These are phyloP conservation scores for Reticulascus tulasneorum DNA, from an alignment of 2,329 filamentous ascomycete genomes.

Conservation along the genomic window DNA sequence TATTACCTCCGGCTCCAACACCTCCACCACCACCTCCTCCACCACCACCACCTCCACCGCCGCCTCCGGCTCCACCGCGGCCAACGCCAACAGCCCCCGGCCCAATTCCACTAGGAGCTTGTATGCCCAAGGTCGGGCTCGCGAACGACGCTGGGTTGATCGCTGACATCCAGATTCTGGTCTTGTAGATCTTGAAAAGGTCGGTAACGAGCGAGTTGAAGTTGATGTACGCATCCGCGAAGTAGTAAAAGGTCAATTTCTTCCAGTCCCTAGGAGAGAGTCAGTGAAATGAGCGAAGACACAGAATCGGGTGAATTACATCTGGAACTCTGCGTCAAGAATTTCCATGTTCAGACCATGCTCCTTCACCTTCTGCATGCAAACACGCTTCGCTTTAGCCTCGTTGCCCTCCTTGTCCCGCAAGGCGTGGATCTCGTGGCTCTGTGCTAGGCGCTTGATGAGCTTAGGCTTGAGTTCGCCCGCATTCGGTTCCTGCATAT, in stretches of 20 bases:
- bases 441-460: slow-evolving; percentile 90
- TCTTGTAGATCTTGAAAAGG: slow-evolving; percentile 99
- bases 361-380: slow-evolving; percentile 93
- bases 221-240: slow-evolving; percentile 96
- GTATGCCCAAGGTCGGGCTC: slow-evolving; percentile 68
- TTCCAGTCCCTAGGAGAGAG: slow-evolving; percentile 77
- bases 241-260: slow-evolving; percentile 98
- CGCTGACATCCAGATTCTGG: slow-evolving; percentile 98
- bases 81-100: slow-evolving; percentile 61
- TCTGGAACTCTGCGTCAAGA: slow-evolving; percentile 95
- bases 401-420: slow-evolving; percentile 97
- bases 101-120: slow-evolving; percentile 63
- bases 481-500: slow-evolving; percentile 65
- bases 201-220: slow-evolving; percentile 98
- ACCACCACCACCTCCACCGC: too few relatives aligned
- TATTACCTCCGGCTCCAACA: too few relatives aligned
- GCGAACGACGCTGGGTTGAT: slow-evolving; percentile 97
- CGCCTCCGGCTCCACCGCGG: slow-evolving; percentile 33
- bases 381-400: slow-evolving; percentile 93
- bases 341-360: slow-evolving; percentile 98
- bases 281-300: slow-evolving; percentile 1
- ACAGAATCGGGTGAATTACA: slow-evolving; percentile 57
- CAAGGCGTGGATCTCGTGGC: slow-evolving; percentile 82
- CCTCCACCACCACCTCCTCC: slow-evolving; percentile 36
- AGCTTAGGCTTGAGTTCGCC: slow-evolving; percentile 90